Evolutionary conservation across 306 rosid species (phyloP), one percentile per base, ranked within the genome.

Genomic region (Cicer judaicum): DNA sequence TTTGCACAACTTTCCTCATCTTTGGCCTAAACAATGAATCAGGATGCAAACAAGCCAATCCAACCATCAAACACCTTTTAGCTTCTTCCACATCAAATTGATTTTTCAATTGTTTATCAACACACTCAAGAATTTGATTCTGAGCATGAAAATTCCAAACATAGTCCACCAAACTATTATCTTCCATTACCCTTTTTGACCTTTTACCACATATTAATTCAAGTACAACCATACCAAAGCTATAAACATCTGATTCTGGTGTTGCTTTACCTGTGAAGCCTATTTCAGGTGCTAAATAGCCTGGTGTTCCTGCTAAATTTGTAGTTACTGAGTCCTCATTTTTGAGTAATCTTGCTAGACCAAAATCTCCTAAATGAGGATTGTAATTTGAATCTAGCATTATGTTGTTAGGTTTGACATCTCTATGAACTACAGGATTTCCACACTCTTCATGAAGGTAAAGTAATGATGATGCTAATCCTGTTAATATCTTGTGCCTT

Each of bases 371-470:
- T 36, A 86, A 75, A 41, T 74, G 87, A 70, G 89, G 73, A 10
- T 77, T 72, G 77, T 41, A 85, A 16, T 70, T 10, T 4, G 78
- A 73, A 71, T 86, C 89, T 8, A 86, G 48, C 89, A 84, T 78
- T 57, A 86, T 57, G 12, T 89, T 89, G 75, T 83, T 83, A 13
- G 88, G 89, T 49, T 89, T 84, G n/a, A 86, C 76, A 66, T 86
- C 89, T 79, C 89, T 73, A 54, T 89, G 89, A 36, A 89, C 86
- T 24, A 86, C 86, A 13, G 87, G 93, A 76, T 14, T 86, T 62
- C 88, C 88, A 59, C 89, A 84, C 21, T 88, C 89, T 77, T 89
- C 80, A 12, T 85, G 89, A 29, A 89, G 93, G 60, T 89, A 89
- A 0, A 85, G 78, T 15, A 89, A 70, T 67, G 86, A 82, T 43